These are phyloP conservation scores for Cryptococcus jaspeensis DNA, from an alignment of 1,284 basidiomycete species.

Conservation along the genomic window DNA sequence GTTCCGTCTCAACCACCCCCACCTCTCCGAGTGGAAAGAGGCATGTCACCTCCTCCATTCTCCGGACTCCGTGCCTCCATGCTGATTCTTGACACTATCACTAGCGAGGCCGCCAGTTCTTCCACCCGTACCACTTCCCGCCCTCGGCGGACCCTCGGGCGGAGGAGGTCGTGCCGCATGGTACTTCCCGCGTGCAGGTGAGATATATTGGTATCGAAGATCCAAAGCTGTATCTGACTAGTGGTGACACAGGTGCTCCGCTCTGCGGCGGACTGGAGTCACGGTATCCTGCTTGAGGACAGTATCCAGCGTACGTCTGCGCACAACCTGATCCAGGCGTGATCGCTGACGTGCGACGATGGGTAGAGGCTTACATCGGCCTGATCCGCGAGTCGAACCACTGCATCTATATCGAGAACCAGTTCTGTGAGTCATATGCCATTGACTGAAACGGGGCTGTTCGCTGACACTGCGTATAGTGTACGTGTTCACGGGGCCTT, in stretches of 20 bases:
- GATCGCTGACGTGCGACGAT: neutral
- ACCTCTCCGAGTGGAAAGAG: slow-evolving; percentile 46
- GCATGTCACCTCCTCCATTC: slow-evolving; percentile 13
- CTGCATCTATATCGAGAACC: slow-evolving; percentile 91
- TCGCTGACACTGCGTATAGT: neutral
- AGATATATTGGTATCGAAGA: slow-evolving; percentile 2
- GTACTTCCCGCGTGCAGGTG: slow-evolving; percentile 42
- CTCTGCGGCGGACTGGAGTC: slow-evolving; percentile 86
- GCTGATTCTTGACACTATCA: neutral
- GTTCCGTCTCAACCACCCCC: slow-evolving; percentile 48
- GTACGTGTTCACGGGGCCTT: neutral
- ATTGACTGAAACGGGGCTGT: slow-evolving; percentile 14
- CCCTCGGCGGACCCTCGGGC: slow-evolving; percentile 42
- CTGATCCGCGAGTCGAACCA: slow-evolving; percentile 80
- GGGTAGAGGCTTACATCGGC: slow-evolving; percentile 64
- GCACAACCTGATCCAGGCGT: neutral
- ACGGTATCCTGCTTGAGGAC: slow-evolving; percentile 78
- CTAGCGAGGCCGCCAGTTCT: slow-evolving; percentile 39
- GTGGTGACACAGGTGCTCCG: slow-evolving; percentile 56
- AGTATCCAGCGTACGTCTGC: slow-evolving; percentile 71
- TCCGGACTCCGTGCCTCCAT: neutral
- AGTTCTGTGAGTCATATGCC: slow-evolving; percentile 71
- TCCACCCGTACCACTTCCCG: slow-evolving; percentile 51
- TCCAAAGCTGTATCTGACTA: slow-evolving; percentile 54
- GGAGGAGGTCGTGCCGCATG: slow-evolving; percentile 40